Base-by-base conservation (phyloP, 2,329 filamentous ascomycete genomes). In the Pleoardoris graminearum region DNA sequence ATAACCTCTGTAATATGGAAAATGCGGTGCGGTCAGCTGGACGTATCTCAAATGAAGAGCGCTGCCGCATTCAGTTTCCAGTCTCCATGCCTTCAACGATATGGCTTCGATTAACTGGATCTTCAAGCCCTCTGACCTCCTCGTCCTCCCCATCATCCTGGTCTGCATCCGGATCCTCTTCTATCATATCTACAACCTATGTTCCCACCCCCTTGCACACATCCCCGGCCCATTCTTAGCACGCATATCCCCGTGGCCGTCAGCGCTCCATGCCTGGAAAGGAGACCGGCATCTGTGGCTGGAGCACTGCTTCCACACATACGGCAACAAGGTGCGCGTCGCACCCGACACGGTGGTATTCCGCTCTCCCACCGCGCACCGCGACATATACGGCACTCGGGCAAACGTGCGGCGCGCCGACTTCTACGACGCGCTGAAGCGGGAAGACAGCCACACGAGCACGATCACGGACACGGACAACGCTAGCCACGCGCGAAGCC, bases 221-320 rank as follows among this genome's bases (percentile, higher is more conserved):
- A 16, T 29, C 1, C 55, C 55, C 22, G 58, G 55, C 10, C 51
- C 55, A 1, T 44, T 58, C 21, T 25, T 55, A 8, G 39, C 38
- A 12, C 43, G 49, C 4, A 47, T 58, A 11, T 46, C 39, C 12
- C 12, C 11, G 4, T 17, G 54, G 3, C 58, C 58, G 3, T 54
- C 48, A 3, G 54, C 57, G 45, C 58, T 58, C 30, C 55, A 60
- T 37, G 58, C 55, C 5, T 45, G 41, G 30, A 56, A 54, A 39
- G 55, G 58, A 12, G 53, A 56, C 25, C 50, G 55, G 2, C 58
- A 60, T 29, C 27, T 58, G 12, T 60, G 55, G 55, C 42, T 58
- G 3, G 53, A 48, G 54, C 52, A 53, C 32, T 44, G 55, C 10
- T 48, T 49, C 32, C 53, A 60, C 21, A 42, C 54, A 17, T 58